A percentile compares a stretch with the other conserved stretches of the same genome.
Conservation (phyloP, 108 stramenopile genomes). For the Pseudonitzschia multistriata region DNA sequence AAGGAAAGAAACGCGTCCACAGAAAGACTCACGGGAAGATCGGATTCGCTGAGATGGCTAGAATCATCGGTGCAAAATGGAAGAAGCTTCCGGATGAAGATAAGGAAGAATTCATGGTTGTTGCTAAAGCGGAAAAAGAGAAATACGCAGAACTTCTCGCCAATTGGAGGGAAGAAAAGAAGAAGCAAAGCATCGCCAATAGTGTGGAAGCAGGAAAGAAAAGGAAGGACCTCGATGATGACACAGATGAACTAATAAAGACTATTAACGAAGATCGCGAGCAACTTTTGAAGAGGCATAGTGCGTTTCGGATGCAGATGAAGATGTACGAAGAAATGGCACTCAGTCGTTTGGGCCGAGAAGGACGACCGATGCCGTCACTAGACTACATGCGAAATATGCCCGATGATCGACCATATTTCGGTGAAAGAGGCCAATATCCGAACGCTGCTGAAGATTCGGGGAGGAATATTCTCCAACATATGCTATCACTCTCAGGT, state of each 20-base stretch:
- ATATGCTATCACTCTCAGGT: background rate
- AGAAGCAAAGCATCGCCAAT: constrained; percentile 12
- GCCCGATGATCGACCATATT: constrained; percentile 18
- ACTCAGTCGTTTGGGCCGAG: background rate
- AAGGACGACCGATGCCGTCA: constrained; percentile 8
- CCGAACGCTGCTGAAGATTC: constrained; percentile 11
- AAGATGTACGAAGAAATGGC: constrained; percentile 11
- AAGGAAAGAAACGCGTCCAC: constrained; percentile 48
- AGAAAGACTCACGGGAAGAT: constrained; percentile 82
- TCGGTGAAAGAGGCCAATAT: constrained; percentile 2
- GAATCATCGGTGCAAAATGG: constrained; percentile 65
- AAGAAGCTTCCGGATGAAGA: constrained; percentile 28
- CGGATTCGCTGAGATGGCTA: constrained; percentile 72
- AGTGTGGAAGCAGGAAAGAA: background rate
- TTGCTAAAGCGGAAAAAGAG: constrained; percentile 35
- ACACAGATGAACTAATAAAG: background rate
- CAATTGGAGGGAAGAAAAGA: constrained; percentile 37
- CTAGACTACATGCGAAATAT: constrained; percentile 26
- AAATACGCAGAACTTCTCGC: constrained; percentile 36
- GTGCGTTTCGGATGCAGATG: constrained; percentile 14
- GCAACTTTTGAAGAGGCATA: background rate
- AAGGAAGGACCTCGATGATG: constrained; percentile 2
- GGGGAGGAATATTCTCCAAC: constrained; percentile 5
- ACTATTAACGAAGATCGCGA: constrained; percentile 2
- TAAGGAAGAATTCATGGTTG: constrained; percentile 20